phyloP scores from a whole-genome alignment of 495 filamentous ascomycete genomes.

The Penicillium bovifimosum region DNA sequence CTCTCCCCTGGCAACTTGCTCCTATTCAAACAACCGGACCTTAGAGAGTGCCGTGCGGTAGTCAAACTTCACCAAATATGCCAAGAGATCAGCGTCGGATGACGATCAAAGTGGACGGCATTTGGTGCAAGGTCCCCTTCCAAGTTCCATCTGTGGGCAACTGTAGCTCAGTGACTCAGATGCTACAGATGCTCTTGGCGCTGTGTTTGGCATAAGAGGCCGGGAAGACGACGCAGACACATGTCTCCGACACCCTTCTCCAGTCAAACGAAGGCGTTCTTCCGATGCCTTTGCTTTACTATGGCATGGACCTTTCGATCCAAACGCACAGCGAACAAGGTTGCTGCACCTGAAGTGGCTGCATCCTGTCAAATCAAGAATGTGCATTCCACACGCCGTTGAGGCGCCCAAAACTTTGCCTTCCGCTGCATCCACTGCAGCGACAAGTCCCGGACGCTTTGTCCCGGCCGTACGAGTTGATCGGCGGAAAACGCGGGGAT shows the following conservation, averaged over 20 bases:
- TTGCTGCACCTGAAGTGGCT: not conserved
- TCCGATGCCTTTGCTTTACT: not conserved
- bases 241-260: too few relatives aligned
- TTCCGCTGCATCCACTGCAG: not conserved
- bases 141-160: not conserved
- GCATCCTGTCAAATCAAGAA: not conserved
- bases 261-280: too few relatives aligned
- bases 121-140: not conserved
- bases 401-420: not conserved
- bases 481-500: constrained; percentile 2
- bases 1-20: not conserved
- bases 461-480: not conserved
- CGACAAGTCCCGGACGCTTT: not conserved
- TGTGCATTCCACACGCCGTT: not conserved
- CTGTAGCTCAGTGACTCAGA: too few relatives aligned
- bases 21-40: not conserved
- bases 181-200: too few relatives aligned
- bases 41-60: not conserved
- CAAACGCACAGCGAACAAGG: not conserved
- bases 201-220: too few relatives aligned
- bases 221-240: too few relatives aligned
- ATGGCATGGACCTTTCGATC: not conserved
- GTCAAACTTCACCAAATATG: not conserved
- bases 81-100: constrained; percentile 6
- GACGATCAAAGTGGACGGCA: not conserved